phyloP scores from a whole-genome alignment of 148 eudicot genomes.

The Talinum fruticosum region DNA sequence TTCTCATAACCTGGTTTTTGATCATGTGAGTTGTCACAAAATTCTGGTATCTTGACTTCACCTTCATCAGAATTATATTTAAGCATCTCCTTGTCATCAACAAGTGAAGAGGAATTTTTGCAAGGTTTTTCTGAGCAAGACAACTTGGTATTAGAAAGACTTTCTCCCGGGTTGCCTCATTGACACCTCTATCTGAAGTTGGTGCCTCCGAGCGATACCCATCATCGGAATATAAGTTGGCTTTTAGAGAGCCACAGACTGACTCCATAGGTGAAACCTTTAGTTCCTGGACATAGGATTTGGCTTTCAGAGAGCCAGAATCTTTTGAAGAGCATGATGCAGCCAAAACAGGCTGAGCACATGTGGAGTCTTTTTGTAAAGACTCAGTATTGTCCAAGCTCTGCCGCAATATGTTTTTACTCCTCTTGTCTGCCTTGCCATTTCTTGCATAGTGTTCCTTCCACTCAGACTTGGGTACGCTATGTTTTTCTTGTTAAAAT shows the following conservation, averaged over 20 bases:
- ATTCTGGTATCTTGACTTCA: slow-evolving; percentile 43
- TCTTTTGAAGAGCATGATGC: slow-evolving; percentile 92
- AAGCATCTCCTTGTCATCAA: slow-evolving; percentile 38
- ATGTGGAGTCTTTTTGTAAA: slow-evolving; percentile 39
- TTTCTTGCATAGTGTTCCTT: slow-evolving; percentile 43
- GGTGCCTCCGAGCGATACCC: slow-evolving; percentile 4
- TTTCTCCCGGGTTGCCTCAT: slow-evolving; percentile 30
- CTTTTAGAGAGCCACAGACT: too few species aligned
- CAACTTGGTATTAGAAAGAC: slow-evolving; percentile 26
- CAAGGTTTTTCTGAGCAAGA: slow-evolving; percentile 32
- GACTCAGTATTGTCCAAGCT: slow-evolving; percentile 36
- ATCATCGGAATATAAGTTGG: slow-evolving; percentile 15
- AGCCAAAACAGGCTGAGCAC: slow-evolving; percentile 49
- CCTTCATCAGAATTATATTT: slow-evolving; percentile 38
- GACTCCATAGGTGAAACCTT: slow-evolving; percentile 93
- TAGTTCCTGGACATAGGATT: slow-evolving; percentile 46
- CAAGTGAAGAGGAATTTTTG: slow-evolving; percentile 39
- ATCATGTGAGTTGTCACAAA: slow-evolving; percentile 30
- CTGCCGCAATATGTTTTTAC: slow-evolving; percentile 28
- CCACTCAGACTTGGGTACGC: slow-evolving; percentile 50
- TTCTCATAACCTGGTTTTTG: slow-evolving; percentile 32
- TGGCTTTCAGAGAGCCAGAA: slow-evolving; percentile 65
- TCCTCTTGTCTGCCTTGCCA: slow-evolving; percentile 47
- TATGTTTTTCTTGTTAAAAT: slow-evolving; percentile 56
- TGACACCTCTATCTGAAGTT: slow-evolving; percentile 28